Conservation (phyloP, 2,329 filamentous ascomycete genomes). For the Neobulgaria alba region DNA sequence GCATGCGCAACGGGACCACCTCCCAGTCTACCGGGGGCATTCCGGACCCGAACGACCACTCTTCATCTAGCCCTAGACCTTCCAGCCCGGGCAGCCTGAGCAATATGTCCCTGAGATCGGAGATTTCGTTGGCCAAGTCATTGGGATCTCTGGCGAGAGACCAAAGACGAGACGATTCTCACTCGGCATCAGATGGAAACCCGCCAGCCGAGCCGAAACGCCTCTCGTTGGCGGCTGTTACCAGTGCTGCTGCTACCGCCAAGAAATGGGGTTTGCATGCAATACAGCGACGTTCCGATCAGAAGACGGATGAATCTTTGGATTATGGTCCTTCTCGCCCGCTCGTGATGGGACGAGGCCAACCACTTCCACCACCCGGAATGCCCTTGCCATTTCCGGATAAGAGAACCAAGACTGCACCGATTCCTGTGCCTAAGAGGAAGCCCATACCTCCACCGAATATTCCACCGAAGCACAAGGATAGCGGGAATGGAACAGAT, state of each 20-base stretch:
- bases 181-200: slow-evolving; percentile 26
- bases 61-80: slow-evolving; percentile 17
- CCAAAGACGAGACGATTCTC: slow-evolving; percentile 29
- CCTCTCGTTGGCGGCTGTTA: slow-evolving; percentile 44
- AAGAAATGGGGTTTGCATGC: slow-evolving; percentile 53
- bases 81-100: slow-evolving; percentile 29
- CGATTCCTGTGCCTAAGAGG: slow-evolving; percentile 52
- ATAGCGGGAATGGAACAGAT: slow-evolving; percentile 24
- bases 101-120: slow-evolving; percentile 33
- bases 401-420: slow-evolving; percentile 47
- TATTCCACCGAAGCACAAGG: slow-evolving; percentile 24
- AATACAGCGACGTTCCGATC: slow-evolving; percentile 39
- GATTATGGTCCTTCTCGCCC: slow-evolving; percentile 48
- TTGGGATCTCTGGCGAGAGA: slow-evolving; percentile 32
- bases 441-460: slow-evolving; percentile 47
- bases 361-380: slow-evolving; percentile 73
- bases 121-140: slow-evolving; percentile 33
- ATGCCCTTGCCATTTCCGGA: slow-evolving; percentile 66
- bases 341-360: slow-evolving; percentile 62
- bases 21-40: slow-evolving; percentile 20
- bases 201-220: slow-evolving; percentile 33
- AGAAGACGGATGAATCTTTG: slow-evolving; percentile 13
- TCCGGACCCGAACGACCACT: slow-evolving; percentile 10
- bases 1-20: slow-evolving; percentile 26
- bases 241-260: slow-evolving; percentile 46